These are phyloP conservation scores for Oryza brachyantha DNA, from an alignment of 176 grass and related monocot species.

Conservation along the genomic window DNA sequence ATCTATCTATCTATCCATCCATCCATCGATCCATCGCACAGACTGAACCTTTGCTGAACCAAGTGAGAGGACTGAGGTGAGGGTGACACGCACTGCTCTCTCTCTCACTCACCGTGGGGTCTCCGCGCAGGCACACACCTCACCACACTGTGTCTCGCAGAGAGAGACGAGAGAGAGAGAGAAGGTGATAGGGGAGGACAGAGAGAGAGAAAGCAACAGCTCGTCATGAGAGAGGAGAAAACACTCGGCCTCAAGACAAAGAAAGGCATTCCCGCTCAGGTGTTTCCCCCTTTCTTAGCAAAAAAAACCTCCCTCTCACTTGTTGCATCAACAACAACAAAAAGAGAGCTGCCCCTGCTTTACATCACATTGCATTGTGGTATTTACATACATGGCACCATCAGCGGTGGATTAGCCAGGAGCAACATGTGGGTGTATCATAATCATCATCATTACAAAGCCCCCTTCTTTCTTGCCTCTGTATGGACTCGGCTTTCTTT, in stretches of 20 bases:
- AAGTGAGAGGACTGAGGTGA: slow-evolving; percentile 20
- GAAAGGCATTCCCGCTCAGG: slow-evolving; percentile 14
- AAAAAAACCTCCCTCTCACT: not conserved
- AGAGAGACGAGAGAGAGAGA: not conserved
- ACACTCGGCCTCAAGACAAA: not conserved
- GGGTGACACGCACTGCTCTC: slow-evolving; percentile 26
- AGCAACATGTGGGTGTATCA: not conserved
- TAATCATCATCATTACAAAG: not conserved
- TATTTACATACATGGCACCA: too few relatives aligned
- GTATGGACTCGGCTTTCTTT: not conserved
- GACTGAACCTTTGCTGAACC: slow-evolving; percentile 5
- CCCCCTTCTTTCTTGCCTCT: not conserved
- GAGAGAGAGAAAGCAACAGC: not conserved
- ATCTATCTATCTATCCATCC: not conserved
- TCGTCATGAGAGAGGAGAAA: not conserved
- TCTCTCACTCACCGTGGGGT: slow-evolving; percentile 9
- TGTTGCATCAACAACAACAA: not conserved
- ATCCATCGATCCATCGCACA: not conserved
- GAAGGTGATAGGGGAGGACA: not conserved
- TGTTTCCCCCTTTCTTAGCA: slow-evolving; percentile 20
- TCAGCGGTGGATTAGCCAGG: not conserved
- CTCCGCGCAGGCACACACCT: not conserved
- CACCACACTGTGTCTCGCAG: slow-evolving; percentile 5
- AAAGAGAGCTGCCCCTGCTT: not conserved
- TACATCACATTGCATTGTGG: not conserved